Evolutionary conservation across 2,329 filamentous ascomycete genomes (phyloP).

Genomic region (Ceratocystis colombiana): DNA sequence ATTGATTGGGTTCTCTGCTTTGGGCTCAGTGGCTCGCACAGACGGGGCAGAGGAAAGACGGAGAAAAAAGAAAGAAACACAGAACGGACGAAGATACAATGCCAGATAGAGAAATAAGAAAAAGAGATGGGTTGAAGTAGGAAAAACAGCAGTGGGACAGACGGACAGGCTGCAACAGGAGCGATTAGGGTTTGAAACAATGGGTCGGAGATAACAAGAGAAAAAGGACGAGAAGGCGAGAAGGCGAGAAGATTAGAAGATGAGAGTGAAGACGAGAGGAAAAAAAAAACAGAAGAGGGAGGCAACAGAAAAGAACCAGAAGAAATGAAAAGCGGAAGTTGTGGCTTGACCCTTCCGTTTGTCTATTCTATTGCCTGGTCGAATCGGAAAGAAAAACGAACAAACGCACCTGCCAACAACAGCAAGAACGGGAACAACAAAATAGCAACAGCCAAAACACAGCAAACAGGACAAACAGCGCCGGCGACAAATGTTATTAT

Average conservation of each 20-base stretch:
- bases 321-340: neutral
- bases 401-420: neutral
- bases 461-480: neutral
- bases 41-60: neutral
- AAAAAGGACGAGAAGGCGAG: neutral
- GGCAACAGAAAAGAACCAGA: neutral
- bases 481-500: neutral
- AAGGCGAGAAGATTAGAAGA: neutral
- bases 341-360: neutral
- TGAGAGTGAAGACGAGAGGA: neutral
- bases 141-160: neutral
- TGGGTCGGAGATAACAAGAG: neutral
- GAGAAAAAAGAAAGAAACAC: neutral
- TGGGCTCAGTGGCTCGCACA: neutral
- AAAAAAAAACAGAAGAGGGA: neutral
- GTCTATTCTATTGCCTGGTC: neutral
- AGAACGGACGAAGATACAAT: too few relatives aligned
- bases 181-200: constrained; percentile 4
- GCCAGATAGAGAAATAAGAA: neutral
- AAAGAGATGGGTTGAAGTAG: neutral
- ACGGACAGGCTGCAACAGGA: neutral
- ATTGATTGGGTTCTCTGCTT: neutral
- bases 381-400: neutral
- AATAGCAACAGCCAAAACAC: too few relatives aligned
- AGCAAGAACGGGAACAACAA: too few relatives aligned